Percentiles rank a stretch among this genome's conserved stretches.
Conservation (phyloP, 2,329 filamentous ascomycete genomes). For the Aplosporella prunicola region DNA sequence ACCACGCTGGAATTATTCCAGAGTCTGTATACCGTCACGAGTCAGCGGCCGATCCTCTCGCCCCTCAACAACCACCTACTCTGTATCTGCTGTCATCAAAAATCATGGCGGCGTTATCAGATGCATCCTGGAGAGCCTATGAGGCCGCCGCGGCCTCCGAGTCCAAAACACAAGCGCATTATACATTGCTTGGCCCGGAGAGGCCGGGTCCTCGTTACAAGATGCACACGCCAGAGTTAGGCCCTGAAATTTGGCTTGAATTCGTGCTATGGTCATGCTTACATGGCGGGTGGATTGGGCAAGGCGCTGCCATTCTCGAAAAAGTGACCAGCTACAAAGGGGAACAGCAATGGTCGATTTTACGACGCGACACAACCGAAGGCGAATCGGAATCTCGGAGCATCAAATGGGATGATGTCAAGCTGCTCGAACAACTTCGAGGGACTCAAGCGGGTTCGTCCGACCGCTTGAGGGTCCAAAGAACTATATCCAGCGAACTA, state of each 20-base stretch:
- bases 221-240: constrained; percentile 30
- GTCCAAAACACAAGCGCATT: constrained; percentile 25
- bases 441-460: constrained; percentile 4
- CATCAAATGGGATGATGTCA: too few relatives aligned
- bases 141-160: constrained; percentile 25
- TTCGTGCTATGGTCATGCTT: constrained; percentile 44
- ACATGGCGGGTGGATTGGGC: constrained; percentile 37
- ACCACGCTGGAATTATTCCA: constrained; percentile 39
- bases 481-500: constrained; percentile 50
- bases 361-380: too few relatives aligned
- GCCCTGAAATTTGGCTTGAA: constrained; percentile 42
- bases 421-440: too few relatives aligned
- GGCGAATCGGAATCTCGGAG: too few relatives aligned
- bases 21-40: constrained; percentile 35
- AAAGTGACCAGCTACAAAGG: constrained; percentile 18
- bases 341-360: constrained; percentile 20
- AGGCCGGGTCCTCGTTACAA: constrained; percentile 36
- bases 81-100: constrained; percentile 39
- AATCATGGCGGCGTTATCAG: constrained; percentile 41
- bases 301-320: constrained; percentile 33
- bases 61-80: constrained; percentile 38
- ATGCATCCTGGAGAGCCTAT: constrained; percentile 41
- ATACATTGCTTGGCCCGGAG: constrained; percentile 32
- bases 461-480: constrained; percentile 18
- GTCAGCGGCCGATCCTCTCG: constrained; percentile 24